Evolutionary conservation across 768 basidiomycete species (phyloP), one percentile per base, ranked within the genome.

Genomic region (Boletus eberwhitei): DNA sequence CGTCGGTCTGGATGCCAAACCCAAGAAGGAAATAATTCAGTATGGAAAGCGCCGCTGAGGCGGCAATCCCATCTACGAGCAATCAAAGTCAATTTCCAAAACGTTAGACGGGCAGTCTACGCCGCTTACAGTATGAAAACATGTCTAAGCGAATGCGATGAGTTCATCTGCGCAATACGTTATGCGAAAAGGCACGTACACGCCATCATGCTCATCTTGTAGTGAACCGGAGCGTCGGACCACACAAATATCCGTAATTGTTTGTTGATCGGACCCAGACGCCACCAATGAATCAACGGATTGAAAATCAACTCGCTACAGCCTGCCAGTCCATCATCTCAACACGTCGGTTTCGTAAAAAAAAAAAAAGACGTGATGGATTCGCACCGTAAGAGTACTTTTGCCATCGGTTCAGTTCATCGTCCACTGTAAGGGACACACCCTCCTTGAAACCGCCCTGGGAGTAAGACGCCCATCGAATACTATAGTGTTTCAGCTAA

Each of bases 401-500:
- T 58, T 94, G 90, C 93, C 93, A 97, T 8, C 93, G 70, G 65
- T 94, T 94, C n/a, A 97, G 72, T 65, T 97, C 93, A 64, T 97
- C 93, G 52, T 93, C 91, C 54, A 86, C 87, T 0, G 93, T 94
- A 2, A 97, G 74, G 1, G 88, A 90, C n/a, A 97, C 93, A 59
- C 93, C 93, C 65, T 97, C 93, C 74, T 94, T 89, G 79, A 95
- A 95, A 0, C 85, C 90, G 42, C 91, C 88, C 16, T 88, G 78
- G 3, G 86, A 88, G 67, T 95, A 96, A 1, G 87, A 89, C n/a
- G 92, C 87, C 92, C 89, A 75, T 11, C 63, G 84, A 40, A 72
- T 67, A 3, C 12, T 26, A 26, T 69, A 69, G 7, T 52, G 53
- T 42, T 55, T 67, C 58, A 67, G 41, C 65, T 62, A 19, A 6